Percentiles rank a stretch among this genome's conserved stretches.
Evolutionary conservation across 23 red algal genomes (phyloP).

Genomic region (Gracilaria caudata): DNA sequence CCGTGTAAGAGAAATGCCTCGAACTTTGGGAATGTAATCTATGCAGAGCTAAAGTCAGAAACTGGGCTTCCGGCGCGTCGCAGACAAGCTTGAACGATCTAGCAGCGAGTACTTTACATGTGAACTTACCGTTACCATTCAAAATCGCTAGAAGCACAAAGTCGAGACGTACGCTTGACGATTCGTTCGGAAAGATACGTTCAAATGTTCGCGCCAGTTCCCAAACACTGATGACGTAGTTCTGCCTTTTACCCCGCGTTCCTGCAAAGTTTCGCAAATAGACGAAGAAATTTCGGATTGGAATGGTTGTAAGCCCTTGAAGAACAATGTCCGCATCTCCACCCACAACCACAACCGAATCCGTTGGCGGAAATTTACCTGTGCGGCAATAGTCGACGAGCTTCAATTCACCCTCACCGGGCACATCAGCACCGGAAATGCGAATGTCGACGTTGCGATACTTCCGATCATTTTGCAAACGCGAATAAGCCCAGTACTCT

Average conservation of each 20-base stretch:
- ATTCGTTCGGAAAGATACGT: constrained; percentile 76
- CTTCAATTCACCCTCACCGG: constrained; percentile 97
- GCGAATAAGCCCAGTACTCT: constrained; percentile 79
- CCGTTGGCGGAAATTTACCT: constrained; percentile 20
- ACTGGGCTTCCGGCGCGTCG: not conserved
- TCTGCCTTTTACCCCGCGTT: constrained; percentile 11
- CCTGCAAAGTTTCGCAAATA: constrained; percentile 36
- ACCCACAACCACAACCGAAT: constrained; percentile 81
- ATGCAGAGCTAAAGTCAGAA: not conserved
- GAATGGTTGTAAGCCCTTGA: constrained; percentile 73
- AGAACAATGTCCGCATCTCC: constrained; percentile 90
- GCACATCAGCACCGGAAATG: constrained; percentile 78
- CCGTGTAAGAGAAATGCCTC: constrained; percentile 49
- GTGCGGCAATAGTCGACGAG: constrained; percentile 83
- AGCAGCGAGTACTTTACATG: not conserved
- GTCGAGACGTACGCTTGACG: constrained; percentile 63
- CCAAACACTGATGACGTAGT: constrained; percentile 70
- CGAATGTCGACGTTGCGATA: constrained; percentile 74
- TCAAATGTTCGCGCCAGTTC: constrained; percentile 64
- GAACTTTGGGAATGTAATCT: constrained; percentile 91
- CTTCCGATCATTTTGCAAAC: constrained; percentile 78
- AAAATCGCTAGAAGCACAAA: constrained; percentile 67
- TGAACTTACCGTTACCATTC: constrained; percentile 73
- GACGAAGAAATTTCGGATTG: constrained; percentile 79
- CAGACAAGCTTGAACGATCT: not conserved